phyloP scores from a whole-genome alignment of 1,284 basidiomycete genomes.

The Boletus sp. region DNA sequence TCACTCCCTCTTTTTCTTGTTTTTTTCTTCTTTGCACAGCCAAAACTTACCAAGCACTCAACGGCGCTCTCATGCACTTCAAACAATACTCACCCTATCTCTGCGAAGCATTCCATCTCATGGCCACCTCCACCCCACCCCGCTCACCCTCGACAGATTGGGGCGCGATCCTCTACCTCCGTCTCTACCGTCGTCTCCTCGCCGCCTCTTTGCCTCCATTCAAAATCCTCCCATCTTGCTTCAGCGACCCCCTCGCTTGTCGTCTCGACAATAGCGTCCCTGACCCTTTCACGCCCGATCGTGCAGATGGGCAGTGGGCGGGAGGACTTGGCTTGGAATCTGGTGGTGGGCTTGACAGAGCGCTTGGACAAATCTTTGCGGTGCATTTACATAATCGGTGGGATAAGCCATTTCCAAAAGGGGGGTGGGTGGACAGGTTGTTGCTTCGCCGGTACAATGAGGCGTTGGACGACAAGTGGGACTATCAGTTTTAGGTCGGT shows the following conservation, averaged over 20 bases:
- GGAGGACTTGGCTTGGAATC: conserved; percentile 56
- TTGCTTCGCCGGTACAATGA: conserved; percentile 63
- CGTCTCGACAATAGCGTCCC: conserved; percentile 88
- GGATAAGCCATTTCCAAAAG: conserved; percentile 74
- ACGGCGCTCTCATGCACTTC: conserved; percentile 94
- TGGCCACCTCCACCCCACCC: conserved; percentile 73
- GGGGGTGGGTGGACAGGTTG: conserved; percentile 79
- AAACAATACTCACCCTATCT: conserved; percentile 85
- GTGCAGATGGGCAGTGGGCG: conserved; percentile 54
- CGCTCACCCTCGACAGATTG: conserved; percentile 83
- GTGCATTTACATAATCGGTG: conserved; percentile 95
- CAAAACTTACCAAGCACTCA: conserved; percentile 83
- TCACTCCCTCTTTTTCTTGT: neutral
- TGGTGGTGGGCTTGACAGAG: conserved; percentile 65
- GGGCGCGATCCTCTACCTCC: conserved; percentile 87
- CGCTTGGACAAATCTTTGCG: conserved; percentile 73
- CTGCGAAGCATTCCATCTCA: conserved; percentile 92
- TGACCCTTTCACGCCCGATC: conserved; percentile 78
- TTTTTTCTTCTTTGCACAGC: conserved; percentile 43
- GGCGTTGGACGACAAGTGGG: neutral
- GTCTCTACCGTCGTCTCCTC: conserved; percentile 82
- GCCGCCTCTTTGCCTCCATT: conserved; percentile 75
- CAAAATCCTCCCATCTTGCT: conserved; percentile 90
- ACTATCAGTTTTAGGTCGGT: neutral
- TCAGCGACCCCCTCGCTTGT: conserved; percentile 86